phyloP scores from a whole-genome alignment of 169 alveolate species.

The Eimeria falciformis region DNA sequence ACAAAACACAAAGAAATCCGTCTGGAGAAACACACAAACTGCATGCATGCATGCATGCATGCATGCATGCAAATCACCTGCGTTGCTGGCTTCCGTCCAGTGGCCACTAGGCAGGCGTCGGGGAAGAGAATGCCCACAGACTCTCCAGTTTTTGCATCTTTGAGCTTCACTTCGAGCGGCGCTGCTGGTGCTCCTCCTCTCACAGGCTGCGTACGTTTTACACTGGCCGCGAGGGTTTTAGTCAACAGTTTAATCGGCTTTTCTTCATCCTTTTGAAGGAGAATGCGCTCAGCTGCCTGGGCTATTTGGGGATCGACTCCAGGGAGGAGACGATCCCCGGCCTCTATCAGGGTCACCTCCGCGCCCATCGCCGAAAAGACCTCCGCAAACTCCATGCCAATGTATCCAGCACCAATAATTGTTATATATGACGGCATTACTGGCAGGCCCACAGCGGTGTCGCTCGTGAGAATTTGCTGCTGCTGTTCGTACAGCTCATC shows the following conservation, averaged over 20 bases:
- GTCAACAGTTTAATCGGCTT: slow-evolving; percentile 22
- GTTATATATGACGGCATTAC: slow-evolving; percentile 74
- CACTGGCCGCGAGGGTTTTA: slow-evolving; percentile 24
- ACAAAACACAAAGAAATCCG: too few species aligned
- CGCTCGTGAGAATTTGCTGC: slow-evolving; percentile 81
- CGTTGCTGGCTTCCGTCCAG: slow-evolving; percentile 87
- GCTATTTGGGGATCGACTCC: slow-evolving; percentile 80
- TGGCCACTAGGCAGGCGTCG: slow-evolving; percentile 86
- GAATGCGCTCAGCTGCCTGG: slow-evolving; percentile 75
- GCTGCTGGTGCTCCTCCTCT: slow-evolving; percentile 23
- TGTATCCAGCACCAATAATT: slow-evolving; percentile 82
- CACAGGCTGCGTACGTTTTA: neutral
- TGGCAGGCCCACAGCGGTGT: slow-evolving; percentile 78
- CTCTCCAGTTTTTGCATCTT: slow-evolving; percentile 38
- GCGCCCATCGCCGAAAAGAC: slow-evolving; percentile 82
- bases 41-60: neutral
- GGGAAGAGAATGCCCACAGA: slow-evolving; percentile 75
- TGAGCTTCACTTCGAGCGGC: slow-evolving; percentile 68
- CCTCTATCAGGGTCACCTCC: slow-evolving; percentile 80
- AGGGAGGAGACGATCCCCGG: slow-evolving; percentile 80
- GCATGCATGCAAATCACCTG: slow-evolving; percentile 20
- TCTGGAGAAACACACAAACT: too few species aligned
- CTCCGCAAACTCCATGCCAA: slow-evolving; percentile 83
- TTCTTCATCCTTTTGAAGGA: slow-evolving; percentile 45
- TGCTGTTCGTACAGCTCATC: slow-evolving; percentile 6